phyloP scores from a whole-genome alignment of 148 eudicot genomes.

The Amaranthus cruentus region DNA sequence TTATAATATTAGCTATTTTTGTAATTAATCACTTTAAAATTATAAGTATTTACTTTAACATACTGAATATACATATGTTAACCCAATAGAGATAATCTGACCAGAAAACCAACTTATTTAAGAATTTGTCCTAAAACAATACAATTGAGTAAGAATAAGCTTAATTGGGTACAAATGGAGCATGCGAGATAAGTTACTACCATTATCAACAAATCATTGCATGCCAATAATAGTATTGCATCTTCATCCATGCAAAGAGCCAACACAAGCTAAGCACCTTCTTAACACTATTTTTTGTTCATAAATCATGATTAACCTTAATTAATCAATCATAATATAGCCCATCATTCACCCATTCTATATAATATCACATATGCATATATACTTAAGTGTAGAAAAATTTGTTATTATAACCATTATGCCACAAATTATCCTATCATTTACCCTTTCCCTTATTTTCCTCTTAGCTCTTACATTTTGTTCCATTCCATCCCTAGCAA shows the following conservation, averaged over 20 bases:
- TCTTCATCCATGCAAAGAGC: not conserved
- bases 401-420: not conserved
- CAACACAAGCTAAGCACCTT: not conserved
- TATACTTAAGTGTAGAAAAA: not conserved
- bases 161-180: too few relatives aligned
- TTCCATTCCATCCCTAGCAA: constrained; percentile 28
- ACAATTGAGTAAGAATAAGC: too few relatives aligned
- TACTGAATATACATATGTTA: too few relatives aligned
- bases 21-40: too few relatives aligned
- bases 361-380: not conserved
- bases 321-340: not conserved
- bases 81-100: too few relatives aligned
- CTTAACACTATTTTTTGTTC: not conserved
- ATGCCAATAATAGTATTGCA: not conserved
- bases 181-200: too few relatives aligned
- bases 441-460: not conserved
- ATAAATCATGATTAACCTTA: too few relatives aligned
- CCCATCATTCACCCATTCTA: not conserved
- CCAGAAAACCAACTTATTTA: too few relatives aligned
- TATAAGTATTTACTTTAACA: too few relatives aligned
- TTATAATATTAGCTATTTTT: too few relatives aligned
- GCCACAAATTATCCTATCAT: not conserved
- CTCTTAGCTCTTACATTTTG: not conserved
- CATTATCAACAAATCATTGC: not conserved
- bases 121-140: too few relatives aligned